Conservation (phyloP, 2,329 filamentous ascomycete genomes). For the Aspergillus awamori region DNA sequence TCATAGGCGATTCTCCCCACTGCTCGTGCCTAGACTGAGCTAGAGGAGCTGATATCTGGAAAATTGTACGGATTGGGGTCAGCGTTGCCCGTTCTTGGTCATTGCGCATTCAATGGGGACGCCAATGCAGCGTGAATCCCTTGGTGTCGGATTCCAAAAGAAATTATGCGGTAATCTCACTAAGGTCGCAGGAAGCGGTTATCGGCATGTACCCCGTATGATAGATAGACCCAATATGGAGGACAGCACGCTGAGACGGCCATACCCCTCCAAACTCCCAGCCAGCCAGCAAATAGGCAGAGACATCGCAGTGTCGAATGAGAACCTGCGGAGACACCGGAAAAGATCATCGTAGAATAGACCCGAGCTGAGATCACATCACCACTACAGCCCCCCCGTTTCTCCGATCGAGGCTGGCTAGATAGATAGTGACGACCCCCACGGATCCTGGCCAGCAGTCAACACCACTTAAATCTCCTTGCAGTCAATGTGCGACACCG, state of each 20-base stretch:
- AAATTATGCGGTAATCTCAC: neutral
- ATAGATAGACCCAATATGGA: neutral
- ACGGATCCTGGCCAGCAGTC: neutral
- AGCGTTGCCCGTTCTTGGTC: neutral
- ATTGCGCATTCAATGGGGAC: constrained; percentile 1
- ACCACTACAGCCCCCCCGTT: neutral
- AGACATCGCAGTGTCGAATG: neutral
- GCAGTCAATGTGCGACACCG: constrained; percentile 17
- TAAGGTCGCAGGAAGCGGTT: neutral
- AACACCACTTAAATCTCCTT: neutral
- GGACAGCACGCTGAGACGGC: neutral
- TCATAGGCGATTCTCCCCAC: neutral
- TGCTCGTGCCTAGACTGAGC: neutral
- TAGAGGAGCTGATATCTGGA: neutral
- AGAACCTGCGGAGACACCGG: neutral
- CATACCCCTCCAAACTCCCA: neutral
- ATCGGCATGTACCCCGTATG: constrained; percentile 2
- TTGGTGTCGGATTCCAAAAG: constrained; percentile 5
- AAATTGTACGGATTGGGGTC: neutral
- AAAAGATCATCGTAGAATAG: neutral
- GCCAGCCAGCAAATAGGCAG: neutral
- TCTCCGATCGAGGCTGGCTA: neutral
- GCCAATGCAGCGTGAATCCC: constrained; percentile 12
- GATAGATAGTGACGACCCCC: neutral
- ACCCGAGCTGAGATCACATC: neutral